Percentiles rank a stretch among this genome's conserved stretches.
phyloP scores from a whole-genome alignment of 2,329 filamentous ascomycete genomes.

The Biscogniauxia sp. region DNA sequence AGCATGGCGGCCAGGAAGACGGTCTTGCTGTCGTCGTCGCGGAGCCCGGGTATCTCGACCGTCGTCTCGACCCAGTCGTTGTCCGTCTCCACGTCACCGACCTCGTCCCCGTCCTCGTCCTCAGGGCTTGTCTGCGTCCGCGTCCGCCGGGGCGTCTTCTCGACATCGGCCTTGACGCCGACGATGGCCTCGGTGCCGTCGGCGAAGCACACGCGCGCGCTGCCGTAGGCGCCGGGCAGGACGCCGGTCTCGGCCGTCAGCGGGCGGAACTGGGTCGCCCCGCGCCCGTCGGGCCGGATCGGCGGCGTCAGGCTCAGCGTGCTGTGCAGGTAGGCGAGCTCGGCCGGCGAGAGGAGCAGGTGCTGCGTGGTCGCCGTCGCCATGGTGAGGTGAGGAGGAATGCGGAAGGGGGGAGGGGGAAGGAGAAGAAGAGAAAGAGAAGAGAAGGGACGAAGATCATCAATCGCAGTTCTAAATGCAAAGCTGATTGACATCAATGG shows the following conservation, averaged over 20 bases:
- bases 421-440: not conserved
- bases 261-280: conserved; percentile 83
- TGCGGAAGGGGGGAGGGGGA: not conserved
- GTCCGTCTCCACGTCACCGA: conserved; percentile 43
- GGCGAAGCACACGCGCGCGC: conserved; percentile 87
- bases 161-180: conserved; percentile 92
- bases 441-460: conserved; percentile 13
- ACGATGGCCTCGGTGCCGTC: conserved; percentile 96
- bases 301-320: conserved; percentile 80
- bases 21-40: conserved; percentile 88
- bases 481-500: no score
- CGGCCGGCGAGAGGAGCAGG: conserved; percentile 84
- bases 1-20: conserved; percentile 88
- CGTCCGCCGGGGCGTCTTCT: conserved; percentile 58
- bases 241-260: conserved; percentile 88
- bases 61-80: conserved; percentile 83
- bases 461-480: no score
- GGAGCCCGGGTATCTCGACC: conserved; percentile 85
- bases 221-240: conserved; percentile 85
- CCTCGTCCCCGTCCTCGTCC: conserved; percentile 31
- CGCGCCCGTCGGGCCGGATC: conserved; percentile 83
- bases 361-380: conserved; percentile 64
- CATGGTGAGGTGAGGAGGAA: conserved; percentile 17
- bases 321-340: conserved; percentile 91
- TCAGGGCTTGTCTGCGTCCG: conserved; percentile 9